phyloP scores from a whole-genome alignment of 352 stramenopile genomes.

The Globisporangium apiculatum region DNA sequence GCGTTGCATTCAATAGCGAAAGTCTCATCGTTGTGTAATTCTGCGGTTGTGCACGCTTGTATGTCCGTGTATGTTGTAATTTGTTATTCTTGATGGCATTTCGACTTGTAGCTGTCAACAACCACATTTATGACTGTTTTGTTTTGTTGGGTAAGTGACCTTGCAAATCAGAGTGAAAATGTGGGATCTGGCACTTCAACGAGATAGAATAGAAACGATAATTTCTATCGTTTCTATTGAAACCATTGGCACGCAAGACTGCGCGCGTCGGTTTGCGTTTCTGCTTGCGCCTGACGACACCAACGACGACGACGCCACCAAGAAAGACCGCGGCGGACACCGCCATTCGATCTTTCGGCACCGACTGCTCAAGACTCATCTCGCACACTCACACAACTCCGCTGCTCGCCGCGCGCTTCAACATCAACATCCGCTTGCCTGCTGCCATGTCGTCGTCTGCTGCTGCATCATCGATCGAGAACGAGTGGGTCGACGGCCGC shows the following conservation, averaged over 20 bases:
- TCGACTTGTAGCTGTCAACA: too few relatives aligned
- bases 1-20: too few relatives aligned
- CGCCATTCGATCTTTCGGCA: conserved; percentile 25
- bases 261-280: neutral
- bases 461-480: conserved; percentile 22
- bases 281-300: conserved; percentile 3
- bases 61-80: too few relatives aligned
- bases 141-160: too few relatives aligned
- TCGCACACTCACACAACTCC: neutral
- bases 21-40: too few relatives aligned
- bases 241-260: neutral
- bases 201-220: neutral
- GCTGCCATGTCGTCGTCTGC: neutral
- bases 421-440: neutral
- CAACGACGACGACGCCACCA: conserved; percentile 1
- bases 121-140: too few relatives aligned
- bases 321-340: neutral
- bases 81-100: too few relatives aligned
- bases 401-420: conserved; percentile 4
- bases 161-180: too few relatives aligned
- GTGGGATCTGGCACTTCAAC: neutral
- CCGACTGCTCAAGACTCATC: neutral
- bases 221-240: neutral
- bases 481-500: conserved; percentile 63
- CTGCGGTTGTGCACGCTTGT: too few relatives aligned